Conservation (phyloP, 805 yeast genomes). For the Danielia oregonensis region DNA sequence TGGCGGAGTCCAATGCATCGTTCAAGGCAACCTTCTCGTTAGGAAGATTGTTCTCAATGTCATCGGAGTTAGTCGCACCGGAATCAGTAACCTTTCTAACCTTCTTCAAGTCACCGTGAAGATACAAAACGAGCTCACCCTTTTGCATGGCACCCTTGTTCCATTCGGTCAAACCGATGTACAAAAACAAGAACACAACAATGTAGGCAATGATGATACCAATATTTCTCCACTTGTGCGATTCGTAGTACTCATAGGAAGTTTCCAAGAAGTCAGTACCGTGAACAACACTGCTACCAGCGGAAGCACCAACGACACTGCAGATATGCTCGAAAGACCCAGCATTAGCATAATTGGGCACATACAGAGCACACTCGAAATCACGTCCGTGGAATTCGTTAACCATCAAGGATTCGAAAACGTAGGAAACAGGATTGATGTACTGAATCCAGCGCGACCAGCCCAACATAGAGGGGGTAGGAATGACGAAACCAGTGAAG, state of each 20-base stretch:
- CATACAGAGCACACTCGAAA: slow-evolving; percentile 50
- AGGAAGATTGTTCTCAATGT: slow-evolving; percentile 33
- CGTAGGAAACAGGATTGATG: slow-evolving; percentile 40
- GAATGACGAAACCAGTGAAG: slow-evolving; percentile 47
- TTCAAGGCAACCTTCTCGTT: slow-evolving; percentile 25
- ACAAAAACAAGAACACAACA: slow-evolving; percentile 36
- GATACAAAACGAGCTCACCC: slow-evolving; percentile 33
- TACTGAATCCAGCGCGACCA: slow-evolving; percentile 37
- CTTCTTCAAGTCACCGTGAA: slow-evolving; percentile 41
- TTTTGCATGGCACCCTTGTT: slow-evolving; percentile 44
- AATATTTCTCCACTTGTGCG: slow-evolving; percentile 77
- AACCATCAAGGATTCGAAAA: slow-evolving; percentile 54
- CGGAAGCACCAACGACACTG: slow-evolving; percentile 53
- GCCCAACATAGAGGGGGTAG: slow-evolving; percentile 35
- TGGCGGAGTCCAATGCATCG: slow-evolving; percentile 28
- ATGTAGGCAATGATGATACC: slow-evolving; percentile 60
- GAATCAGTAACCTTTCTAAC: slow-evolving; percentile 33
- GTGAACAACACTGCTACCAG: slow-evolving; percentile 49
- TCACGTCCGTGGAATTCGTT: slow-evolving; percentile 60
- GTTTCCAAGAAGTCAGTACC: slow-evolving; percentile 56
- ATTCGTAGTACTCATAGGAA: slow-evolving; percentile 48
- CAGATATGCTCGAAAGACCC: slow-evolving; percentile 46
- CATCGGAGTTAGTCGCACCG: slow-evolving; percentile 17
- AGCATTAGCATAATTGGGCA: slow-evolving; percentile 53
- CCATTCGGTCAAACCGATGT: slow-evolving; percentile 39